Evolutionary conservation across 1,284 basidiomycete species (phyloP).

Genomic region (Naganishia sp.): DNA sequence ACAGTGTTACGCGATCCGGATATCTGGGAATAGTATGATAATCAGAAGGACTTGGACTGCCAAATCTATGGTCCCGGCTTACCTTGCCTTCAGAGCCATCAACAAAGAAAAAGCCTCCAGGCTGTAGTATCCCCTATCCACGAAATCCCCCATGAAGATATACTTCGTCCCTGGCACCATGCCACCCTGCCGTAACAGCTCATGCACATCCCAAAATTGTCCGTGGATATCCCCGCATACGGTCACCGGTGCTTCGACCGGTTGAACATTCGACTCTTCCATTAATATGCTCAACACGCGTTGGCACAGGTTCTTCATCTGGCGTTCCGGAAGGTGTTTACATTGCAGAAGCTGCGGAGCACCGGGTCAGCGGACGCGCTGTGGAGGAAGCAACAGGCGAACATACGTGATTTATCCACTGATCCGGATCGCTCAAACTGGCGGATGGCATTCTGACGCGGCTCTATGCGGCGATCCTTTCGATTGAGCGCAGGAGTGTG

Average conservation of each 20-base stretch:
- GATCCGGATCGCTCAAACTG: conserved; percentile 44
- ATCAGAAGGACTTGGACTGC: background rate
- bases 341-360: conserved; percentile 71
- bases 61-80: conserved; percentile 37
- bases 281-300: conserved; percentile 80
- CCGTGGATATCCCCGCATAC: conserved; percentile 94
- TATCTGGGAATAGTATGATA: conserved; percentile 60
- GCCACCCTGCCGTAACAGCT: conserved; percentile 86
- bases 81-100: conserved; percentile 88
- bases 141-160: conserved; percentile 99
- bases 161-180: conserved; percentile 86
- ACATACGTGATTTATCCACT: conserved; percentile 48
- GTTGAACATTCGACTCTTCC: conserved; percentile 94
- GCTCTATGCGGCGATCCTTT: too few relatives aligned
- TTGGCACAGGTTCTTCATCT: conserved; percentile 88
- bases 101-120: conserved; percentile 92
- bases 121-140: conserved; percentile 93
- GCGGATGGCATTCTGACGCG: conserved; percentile 14
- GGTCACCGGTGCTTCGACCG: conserved; percentile 85
- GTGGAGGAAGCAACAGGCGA: background rate
- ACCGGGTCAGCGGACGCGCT: conserved; percentile 5
- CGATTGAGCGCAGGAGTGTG: too few relatives aligned
- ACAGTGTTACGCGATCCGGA: conserved; percentile 85
- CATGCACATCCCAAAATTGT: conserved; percentile 92
- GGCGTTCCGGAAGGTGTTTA: conserved; percentile 81